Evolutionary conservation across 129 eudicot species (phyloP), one percentile per base, ranked within the genome.

Genomic region (Lactuca saligna): DNA sequence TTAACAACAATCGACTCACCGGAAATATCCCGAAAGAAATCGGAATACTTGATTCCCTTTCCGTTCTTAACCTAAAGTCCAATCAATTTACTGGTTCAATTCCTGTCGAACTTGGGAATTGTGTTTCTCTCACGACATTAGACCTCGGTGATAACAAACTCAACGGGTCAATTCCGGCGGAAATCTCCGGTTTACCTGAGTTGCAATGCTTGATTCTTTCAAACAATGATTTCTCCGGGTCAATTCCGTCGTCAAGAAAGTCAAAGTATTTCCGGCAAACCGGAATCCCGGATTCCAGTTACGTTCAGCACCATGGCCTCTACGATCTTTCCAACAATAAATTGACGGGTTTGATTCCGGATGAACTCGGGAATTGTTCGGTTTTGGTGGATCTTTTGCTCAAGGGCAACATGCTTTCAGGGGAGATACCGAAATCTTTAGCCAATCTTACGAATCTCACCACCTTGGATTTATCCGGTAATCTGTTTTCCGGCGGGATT

Each of bases 191-290:
- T n/a, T 73, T 88, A 73, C 80, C 84, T 11, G 83, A 85, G 72
- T 61, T 88, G 38, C 91, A 85, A 34, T 85, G 91, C 68, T 68
- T 88, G 34, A 82, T 83, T 76, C 87, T 88, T 34, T 78, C 96
- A 2, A 42, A 82, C 46, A 88, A 88, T 54, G 17, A 72, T 51
- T 85, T 88, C n/a, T 78, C 85, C 9, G 91, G 91, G 25, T 29
- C 80, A 7, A 85, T 88, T 74, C 96, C 91, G 13, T 71, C 85
- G 3, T 76, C 88, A 1, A 77, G 68, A 69, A 54, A 11, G 13
- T 66, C 88, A 8, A 78, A 66, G 74, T 88, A 88, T 61, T 88
- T 85, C 16, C 76, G 72, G 41, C 85, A 88, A 74, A 77, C 70
- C 10, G 62, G 44, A 59, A 85, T 85, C 13, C 88, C 91, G 1